Evolutionary conservation across 768 basidiomycete species (phyloP).

Genomic region (Russula earlei): DNA sequence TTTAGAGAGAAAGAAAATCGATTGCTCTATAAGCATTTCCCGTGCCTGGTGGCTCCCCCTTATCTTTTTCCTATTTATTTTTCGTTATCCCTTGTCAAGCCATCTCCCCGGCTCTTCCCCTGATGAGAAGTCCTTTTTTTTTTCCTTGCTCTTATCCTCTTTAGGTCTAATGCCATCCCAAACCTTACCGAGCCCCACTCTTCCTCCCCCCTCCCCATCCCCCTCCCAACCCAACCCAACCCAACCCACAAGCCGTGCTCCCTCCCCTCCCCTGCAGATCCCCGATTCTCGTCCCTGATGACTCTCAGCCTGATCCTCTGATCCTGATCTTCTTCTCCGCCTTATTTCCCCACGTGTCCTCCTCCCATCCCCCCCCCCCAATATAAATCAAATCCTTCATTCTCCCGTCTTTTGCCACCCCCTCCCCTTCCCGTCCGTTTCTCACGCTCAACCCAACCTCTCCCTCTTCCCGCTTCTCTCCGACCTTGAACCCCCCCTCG

Average conservation of each 20-base stretch:
- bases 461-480: not conserved
- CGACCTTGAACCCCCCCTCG: not conserved
- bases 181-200: not conserved
- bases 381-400: no score
- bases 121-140: no score
- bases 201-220: not conserved
- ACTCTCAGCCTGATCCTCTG: no score
- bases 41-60: conserved; percentile 8
- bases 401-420: no score
- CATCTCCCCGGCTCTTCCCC: not conserved
- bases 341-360: not conserved
- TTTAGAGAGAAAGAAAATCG: not conserved
- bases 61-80: conserved; percentile 10
- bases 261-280: conserved; percentile 7
- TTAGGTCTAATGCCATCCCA: conserved; percentile 11
- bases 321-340: not conserved
- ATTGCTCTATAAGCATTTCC: conserved; percentile 13
- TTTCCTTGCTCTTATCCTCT: conserved; percentile 18
- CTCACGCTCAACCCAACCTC: conserved; percentile 1
- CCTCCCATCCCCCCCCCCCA: not conserved
- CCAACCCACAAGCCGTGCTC: no score
- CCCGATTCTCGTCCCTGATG: not conserved
- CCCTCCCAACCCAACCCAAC: not conserved
- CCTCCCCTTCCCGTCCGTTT: not conserved
- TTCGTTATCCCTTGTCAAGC: not conserved